Evolutionary conservation across 2,329 filamentous ascomycete species (phyloP).

Genomic region (Botrytis hyacinthi): DNA sequence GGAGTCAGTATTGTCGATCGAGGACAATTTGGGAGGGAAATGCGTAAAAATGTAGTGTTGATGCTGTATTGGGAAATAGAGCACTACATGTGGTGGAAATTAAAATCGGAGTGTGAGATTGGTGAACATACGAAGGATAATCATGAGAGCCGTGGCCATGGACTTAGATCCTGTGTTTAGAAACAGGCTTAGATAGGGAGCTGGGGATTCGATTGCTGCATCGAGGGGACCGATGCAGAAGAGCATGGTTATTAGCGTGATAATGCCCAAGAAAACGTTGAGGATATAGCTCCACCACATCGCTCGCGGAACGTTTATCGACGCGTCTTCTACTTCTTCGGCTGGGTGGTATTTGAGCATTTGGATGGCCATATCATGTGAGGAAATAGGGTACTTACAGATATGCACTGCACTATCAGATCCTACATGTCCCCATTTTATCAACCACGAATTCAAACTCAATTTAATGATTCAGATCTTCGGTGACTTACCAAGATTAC

Average conservation of each 20-base stretch:
- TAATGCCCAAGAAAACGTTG: slow-evolving; percentile 48
- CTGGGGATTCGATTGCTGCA: slow-evolving; percentile 48
- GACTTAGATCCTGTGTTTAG: slow-evolving; percentile 45
- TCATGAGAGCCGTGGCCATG: slow-evolving; percentile 48
- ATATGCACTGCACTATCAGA: slow-evolving; percentile 40
- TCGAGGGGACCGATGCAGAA: slow-evolving; percentile 40
- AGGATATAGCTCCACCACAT: slow-evolving; percentile 49
- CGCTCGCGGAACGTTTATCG: slow-evolving; percentile 46
- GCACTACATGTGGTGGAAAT: background rate
- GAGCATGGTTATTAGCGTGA: slow-evolving; percentile 39
- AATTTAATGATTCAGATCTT: background rate
- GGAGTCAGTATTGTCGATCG: background rate
- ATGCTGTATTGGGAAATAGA: background rate
- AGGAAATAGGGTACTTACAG: slow-evolving; percentile 27
- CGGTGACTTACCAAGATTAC: slow-evolving; percentile 35
- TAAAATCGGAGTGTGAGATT: background rate
- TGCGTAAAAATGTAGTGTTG: background rate
- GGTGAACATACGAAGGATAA: slow-evolving; percentile 40
- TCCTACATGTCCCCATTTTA: slow-evolving; percentile 11
- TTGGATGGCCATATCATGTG: background rate
- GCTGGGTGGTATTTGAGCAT: slow-evolving; percentile 26
- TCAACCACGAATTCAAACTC: background rate
- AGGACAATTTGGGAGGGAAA: background rate
- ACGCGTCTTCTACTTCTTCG: slow-evolving; percentile 50
- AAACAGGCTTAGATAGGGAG: slow-evolving; percentile 40